Conservation (phyloP, 2,329 filamentous ascomycete genomes). For the Penicillium polonicum region DNA sequence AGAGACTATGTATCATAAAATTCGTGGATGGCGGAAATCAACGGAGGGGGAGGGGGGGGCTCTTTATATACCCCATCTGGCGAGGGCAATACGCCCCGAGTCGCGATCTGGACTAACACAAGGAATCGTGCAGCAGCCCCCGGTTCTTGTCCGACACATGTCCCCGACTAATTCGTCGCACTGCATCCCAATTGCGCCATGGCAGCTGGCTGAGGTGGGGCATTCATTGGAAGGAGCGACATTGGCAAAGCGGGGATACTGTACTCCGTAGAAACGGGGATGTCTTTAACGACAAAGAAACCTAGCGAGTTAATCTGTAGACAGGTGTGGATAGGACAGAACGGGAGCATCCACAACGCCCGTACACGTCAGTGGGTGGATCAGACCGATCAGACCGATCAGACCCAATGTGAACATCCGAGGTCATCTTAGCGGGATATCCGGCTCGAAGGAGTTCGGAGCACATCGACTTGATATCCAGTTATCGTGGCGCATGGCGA, state of each 20-base stretch:
- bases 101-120: not conserved
- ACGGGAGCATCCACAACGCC: not conserved
- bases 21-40: not conserved
- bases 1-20: not conserved
- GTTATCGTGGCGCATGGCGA: conserved; percentile 20
- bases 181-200: conserved; percentile 10
- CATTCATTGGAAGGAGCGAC: not conserved
- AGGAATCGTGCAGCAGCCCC: conserved; percentile 8
- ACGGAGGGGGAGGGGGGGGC: not conserved
- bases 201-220: conserved; percentile 10
- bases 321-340: not conserved
- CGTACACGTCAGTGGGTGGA: not conserved
- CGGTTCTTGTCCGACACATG: conserved; percentile 21
- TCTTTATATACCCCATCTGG: conserved; percentile 13
- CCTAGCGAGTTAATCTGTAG: not conserved
- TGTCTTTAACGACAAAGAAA: not conserved
- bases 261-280: not conserved
- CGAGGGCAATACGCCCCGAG: not conserved
- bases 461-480: not conserved
- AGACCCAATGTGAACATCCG: not conserved
- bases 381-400: not conserved
- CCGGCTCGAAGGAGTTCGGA: not conserved
- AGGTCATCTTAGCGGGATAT: not conserved
- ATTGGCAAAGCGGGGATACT: conserved; percentile 7
- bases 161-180: conserved; percentile 17